Base-by-base conservation (phyloP, 129 eudicot genomes). In the Arctium minus region DNA sequence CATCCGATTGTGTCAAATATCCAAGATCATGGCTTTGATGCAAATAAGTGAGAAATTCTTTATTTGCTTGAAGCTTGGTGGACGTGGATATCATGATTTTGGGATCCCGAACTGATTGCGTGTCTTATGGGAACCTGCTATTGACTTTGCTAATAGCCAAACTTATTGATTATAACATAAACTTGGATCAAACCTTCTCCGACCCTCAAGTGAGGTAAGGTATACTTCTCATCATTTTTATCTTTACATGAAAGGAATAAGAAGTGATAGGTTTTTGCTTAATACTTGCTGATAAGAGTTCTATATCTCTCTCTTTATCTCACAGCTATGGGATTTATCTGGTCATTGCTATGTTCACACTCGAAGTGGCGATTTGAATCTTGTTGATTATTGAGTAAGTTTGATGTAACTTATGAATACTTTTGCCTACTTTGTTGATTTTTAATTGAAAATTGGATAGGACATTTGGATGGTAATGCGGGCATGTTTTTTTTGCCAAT, bases 111-210 rank as follows among this genome's bases (percentile, higher is more conserved):
- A 64, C 75, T 10, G 40, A 22, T 15, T 37, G 38, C 6, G 35
- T 40, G 79, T 69, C 67, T 22, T 39, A 72, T 72, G 73, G 30
- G 60, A 75, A 83, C 80, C 68, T 36, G 74, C 77, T 76, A 72
- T 79, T 46, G 82, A 81, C 76, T 72, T 72, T 18, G 68, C 10
- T 38, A 35, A 8, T 37, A 10, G 60, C 62, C 73, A 18, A 29
- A 33, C 29, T 60, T n/a, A 37, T 60, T 72, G 79, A 31, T 64
- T 79, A 29, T 13, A 64, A 69, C 78, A 72, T 56, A 36, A 80
- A 56, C 75, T 71, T 40, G 46, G 82, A 87, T 78, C 79, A 87
- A 30, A 56, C 79, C 64, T 42, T 53, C 64, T 81, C 60, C 38
- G 33, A 5, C 12, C 78, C 62, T 48, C 42, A 42, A 84, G 70